Evolutionary conservation across 331 rosid genomes (phyloP), one percentile per base, ranked within the genome.

Genomic region (Malus hybrid): DNA sequence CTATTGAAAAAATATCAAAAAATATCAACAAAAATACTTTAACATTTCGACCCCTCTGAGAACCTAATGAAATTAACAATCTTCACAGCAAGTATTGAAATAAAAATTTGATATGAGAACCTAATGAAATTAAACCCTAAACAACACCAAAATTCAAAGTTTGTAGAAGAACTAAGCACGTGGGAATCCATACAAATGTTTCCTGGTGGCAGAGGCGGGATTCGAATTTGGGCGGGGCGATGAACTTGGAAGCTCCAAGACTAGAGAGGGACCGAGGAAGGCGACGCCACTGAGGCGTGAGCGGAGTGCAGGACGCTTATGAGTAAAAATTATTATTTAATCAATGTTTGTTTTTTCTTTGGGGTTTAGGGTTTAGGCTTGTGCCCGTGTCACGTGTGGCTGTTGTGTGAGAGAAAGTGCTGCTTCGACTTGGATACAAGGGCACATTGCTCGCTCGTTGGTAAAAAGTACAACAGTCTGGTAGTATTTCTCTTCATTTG

Each of bases 401-500:
- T 16, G 20, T 52, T 52, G 20, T 15, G 55, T 2, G 55, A 15
- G 19, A 9, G 46, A 0, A 12, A 2, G 12, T 8, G 1, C 46
- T 3, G 48, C 14, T 42, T 10, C 14, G 48, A 42, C 14, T 10
- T 42, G 48, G 48, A 3, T 10, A 42, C 10, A 42, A 42, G 5
- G 46, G 48, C 48, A 10, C 14, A 3, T 42, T 42, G 48, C 48
- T 42, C 48, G 48, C 48, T 42, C 4, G 48, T 42, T 3, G 1
- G 1, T 42, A 42, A 42, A 0, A 42, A 42, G 1, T 0, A 36
- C 1, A 2, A 8, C 10, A 1, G 8, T 6, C 0, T 6, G 1
- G 7, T 34, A 34, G 0, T 36, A 7, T 36, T 36, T 0, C 2
- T 36, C 0, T 36, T 36, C 0, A 0, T 36, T 36, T 36, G 0